phyloP scores from a whole-genome alignment of 257 asterid genomes.

The Penstemon barbatus region DNA sequence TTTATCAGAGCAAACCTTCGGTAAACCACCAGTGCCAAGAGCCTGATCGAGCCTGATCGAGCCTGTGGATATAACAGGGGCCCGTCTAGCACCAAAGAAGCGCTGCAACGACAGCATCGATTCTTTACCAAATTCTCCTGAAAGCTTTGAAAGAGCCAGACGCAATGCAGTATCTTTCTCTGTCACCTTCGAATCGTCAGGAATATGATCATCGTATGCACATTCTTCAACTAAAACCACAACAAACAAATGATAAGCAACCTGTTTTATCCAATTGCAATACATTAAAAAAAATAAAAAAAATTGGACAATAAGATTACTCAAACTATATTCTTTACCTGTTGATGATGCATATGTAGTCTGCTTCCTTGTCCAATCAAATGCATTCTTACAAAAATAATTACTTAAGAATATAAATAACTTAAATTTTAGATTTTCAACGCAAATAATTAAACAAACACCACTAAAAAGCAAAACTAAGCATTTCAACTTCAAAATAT shows the following conservation, averaged over 20 bases:
- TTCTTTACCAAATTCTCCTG: constrained; percentile 76
- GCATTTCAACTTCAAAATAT: neutral
- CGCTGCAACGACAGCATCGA: constrained; percentile 83
- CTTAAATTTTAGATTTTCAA: neutral
- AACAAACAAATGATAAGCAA: constrained; percentile 18
- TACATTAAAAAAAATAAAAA: neutral
- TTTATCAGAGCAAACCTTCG: constrained; percentile 61
- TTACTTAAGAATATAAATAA: constrained; percentile 20
- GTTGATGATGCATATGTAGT: constrained; percentile 42
- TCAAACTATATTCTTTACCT: constrained; percentile 36
- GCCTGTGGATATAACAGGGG: constrained; percentile 84
- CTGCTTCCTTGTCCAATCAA: constrained; percentile 45
- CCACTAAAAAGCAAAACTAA: neutral
- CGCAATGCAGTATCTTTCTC: constrained; percentile 81
- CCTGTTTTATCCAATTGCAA: neutral
- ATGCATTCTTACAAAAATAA: constrained; percentile 43
- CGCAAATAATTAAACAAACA: neutral
- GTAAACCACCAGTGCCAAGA: constrained; percentile 92
- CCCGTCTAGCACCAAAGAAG: constrained; percentile 77
- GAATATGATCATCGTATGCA: constrained; percentile 60
- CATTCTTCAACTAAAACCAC: constrained; percentile 50
- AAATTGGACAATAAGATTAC: neutral
- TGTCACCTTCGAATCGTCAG: constrained; percentile 48
- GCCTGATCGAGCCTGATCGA: constrained; percentile 88
- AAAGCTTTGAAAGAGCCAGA: constrained; percentile 63